phyloP scores from a whole-genome alignment of 2,329 filamentous ascomycete species.

The Hymenoscyphus repandus region DNA sequence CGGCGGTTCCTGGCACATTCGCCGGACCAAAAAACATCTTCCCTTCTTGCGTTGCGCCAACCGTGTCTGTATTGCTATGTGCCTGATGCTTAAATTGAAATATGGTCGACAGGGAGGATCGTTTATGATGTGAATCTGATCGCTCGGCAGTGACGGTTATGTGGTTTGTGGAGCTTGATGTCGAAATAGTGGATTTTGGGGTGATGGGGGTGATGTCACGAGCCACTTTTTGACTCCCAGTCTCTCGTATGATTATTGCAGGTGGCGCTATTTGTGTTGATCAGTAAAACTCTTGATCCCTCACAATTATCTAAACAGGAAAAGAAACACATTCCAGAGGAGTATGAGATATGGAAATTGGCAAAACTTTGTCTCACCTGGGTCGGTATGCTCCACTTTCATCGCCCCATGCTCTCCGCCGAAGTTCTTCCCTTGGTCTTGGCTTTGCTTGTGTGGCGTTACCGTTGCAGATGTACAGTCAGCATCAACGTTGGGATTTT shows the following conservation, averaged over 20 bases:
- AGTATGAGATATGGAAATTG: neutral
- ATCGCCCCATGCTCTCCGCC: neutral
- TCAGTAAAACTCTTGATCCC: neutral
- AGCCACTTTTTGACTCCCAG: conserved; percentile 6
- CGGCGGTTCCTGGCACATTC: conserved; percentile 10
- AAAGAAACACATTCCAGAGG: too few relatives aligned
- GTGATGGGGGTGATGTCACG: conserved; percentile 10
- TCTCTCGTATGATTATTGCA: conserved; percentile 1
- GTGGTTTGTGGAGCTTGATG: neutral
- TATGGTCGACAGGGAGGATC: conserved; percentile 4
- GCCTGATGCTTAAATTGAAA: conserved; percentile 7
- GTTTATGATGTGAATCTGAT: conserved; percentile 1
- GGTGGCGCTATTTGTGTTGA: neutral
- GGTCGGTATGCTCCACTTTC: neutral
- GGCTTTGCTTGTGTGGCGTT: neutral
- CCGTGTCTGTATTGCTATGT: conserved; percentile 5
- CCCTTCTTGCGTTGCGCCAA: conserved; percentile 8
- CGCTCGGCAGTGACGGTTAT: conserved; percentile 3
- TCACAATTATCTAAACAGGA: too few relatives aligned
- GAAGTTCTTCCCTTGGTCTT: neutral
- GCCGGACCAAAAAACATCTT: conserved; percentile 23
- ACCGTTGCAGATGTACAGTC: neutral
- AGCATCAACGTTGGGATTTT: neutral
- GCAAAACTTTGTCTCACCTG: conserved; percentile 7
- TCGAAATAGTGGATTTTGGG: neutral